Evolutionary conservation across 257 asterid species (phyloP).

Genomic region (Penstemon davidsonii): DNA sequence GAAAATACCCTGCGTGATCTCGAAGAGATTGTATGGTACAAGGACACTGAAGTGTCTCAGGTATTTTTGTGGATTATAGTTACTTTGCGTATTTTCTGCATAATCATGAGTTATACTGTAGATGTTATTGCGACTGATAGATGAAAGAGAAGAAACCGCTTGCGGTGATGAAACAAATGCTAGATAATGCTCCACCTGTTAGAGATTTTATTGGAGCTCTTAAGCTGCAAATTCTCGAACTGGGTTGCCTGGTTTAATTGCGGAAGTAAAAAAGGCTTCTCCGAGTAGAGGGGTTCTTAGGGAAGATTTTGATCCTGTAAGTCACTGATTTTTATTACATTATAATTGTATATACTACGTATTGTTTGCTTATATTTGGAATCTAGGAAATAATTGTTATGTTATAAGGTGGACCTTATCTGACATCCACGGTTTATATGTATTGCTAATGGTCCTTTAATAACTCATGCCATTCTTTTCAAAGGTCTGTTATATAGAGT

Average conservation of each 20-base stretch:
- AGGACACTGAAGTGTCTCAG: slow-evolving; percentile 69
- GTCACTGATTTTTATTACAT: slow-evolving; percentile 26
- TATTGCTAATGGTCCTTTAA: too few relatives aligned
- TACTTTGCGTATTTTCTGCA: background rate
- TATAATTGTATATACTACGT: background rate
- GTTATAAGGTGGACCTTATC: too few relatives aligned
- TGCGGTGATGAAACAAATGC: slow-evolving; percentile 40
- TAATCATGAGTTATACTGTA: slow-evolving; percentile 10
- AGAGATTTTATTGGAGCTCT: slow-evolving; percentile 86
- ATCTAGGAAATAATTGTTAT: too few relatives aligned
- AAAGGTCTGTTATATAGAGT: too few relatives aligned
- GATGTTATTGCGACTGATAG: slow-evolving; percentile 35
- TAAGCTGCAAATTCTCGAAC: slow-evolving; percentile 58
- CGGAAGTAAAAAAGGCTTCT: slow-evolving; percentile 96
- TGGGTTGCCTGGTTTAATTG: slow-evolving; percentile 80
- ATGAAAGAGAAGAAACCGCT: slow-evolving; percentile 72
- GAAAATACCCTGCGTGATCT: slow-evolving; percentile 80
- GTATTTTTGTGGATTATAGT: slow-evolving; percentile 31
- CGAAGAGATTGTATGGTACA: slow-evolving; percentile 87
- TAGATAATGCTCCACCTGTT: slow-evolving; percentile 56
- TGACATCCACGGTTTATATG: too few relatives aligned
- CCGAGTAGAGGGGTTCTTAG: slow-evolving; percentile 85
- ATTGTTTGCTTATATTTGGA: too few relatives aligned
- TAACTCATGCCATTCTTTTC: too few relatives aligned
- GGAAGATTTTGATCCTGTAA: slow-evolving; percentile 86